Evolutionary conservation across 768 basidiomycete species (phyloP), one percentile per base, ranked within the genome.

Genomic region (Lentinula guzmanii): DNA sequence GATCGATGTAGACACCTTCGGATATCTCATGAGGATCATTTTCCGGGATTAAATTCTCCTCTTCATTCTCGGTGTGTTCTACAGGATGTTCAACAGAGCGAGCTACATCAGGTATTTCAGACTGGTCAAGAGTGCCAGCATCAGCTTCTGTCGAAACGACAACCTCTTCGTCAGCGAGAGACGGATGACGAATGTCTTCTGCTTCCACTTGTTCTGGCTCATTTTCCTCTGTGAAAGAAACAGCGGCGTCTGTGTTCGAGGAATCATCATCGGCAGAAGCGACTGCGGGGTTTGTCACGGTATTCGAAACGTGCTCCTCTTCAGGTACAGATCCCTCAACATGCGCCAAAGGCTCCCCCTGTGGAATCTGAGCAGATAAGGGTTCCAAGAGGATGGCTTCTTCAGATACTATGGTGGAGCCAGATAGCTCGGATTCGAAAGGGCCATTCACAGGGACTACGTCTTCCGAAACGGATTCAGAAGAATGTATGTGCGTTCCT

Each of bases 1-100:
- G 86, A 62, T 90, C 89, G 56, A 89, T 88, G 70, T 85, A 89
- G 51, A 88, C 84, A 33, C 83, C 89, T 67, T 85, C 84, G 28
- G 81, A 84, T 58, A 84, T 81, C 70, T 83, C 80, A 68, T 83
- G 82, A n/a, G 81, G 81, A 70, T 86, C 78, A 39, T 67, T 72
- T 6, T 50, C 34, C 10, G 42, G 10, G 50, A 34, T 37, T n/a
- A 5, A 3, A 28, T 21, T 21, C 28, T 58, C 56, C 24, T 59
- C 58, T 56, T 61, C 58, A 48, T 58, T 56, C 46, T 65, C 62
- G 10, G 31, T n/a, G 11, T 55, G 18, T 33, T 48, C 69, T 33
- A 60, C 34, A 2, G 61, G 56, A 57, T 62, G 62, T 45, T 63
- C 70, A 59, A 51, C 37, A 13, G 48, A 39, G 8, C 16, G 18